Evolutionary conservation across 805 yeast genomes (phyloP).

Genomic region (Yarrowia osloensis): DNA sequence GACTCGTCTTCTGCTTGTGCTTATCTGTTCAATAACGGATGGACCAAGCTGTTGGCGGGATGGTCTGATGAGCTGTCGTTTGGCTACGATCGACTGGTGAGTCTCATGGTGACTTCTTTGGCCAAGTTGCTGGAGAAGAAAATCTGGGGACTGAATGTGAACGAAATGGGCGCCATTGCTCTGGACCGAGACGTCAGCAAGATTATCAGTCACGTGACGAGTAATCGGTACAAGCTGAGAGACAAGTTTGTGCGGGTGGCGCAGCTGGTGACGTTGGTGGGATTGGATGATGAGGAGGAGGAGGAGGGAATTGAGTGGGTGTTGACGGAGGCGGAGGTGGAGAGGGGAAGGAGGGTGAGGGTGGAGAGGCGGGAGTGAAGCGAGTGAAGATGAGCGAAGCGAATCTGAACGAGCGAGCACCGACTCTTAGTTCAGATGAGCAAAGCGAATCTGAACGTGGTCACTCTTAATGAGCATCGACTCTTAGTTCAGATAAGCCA

Average conservation of each 20-base stretch:
- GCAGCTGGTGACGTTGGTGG: slow-evolving; percentile 78
- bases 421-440: no score
- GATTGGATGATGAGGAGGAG: slow-evolving; percentile 72
- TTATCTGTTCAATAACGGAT: slow-evolving; percentile 56
- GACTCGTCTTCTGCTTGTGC: slow-evolving; percentile 35
- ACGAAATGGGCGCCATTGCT: slow-evolving; percentile 79
- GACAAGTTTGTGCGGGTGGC: slow-evolving; percentile 79
- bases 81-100: slow-evolving; percentile 49
- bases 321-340: slow-evolving; percentile 71
- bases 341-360: slow-evolving; percentile 35
- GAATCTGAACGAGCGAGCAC: no score
- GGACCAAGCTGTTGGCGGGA: slow-evolving; percentile 68
- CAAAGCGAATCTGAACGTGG: no score
- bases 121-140: slow-evolving; percentile 64
- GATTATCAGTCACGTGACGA: slow-evolving; percentile 63
- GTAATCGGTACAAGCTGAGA: slow-evolving; percentile 72
- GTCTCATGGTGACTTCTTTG: slow-evolving; percentile 55
- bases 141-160: slow-evolving; percentile 67
- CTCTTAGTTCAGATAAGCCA: no score
- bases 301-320: slow-evolving; percentile 66
- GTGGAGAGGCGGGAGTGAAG: slow-evolving; percentile 33
- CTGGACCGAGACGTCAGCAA: slow-evolving; percentile 79
- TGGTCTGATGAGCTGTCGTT: slow-evolving; percentile 6
- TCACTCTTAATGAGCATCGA: no score
- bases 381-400: neutral